Base-by-base conservation (phyloP, 305 asterid species). In the Solanum hybrid region DNA sequence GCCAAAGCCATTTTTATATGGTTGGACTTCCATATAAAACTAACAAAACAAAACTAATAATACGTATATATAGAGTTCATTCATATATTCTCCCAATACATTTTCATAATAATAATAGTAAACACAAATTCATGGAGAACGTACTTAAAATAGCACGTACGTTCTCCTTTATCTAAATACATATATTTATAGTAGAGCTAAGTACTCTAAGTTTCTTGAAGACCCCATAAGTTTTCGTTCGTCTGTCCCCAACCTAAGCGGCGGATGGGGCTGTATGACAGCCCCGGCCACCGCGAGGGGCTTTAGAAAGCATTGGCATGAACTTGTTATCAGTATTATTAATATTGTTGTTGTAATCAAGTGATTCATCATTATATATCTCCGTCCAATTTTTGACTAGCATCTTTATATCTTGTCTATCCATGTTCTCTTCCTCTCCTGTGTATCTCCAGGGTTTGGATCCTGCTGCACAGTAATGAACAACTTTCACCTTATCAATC, bases 371-470 rank as follows among this genome's bases (percentile, higher is more conserved):
- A 31, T 86, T 80, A 72, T 92, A 92, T 76, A 92, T 89, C 4
- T 91, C 92, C 91, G 92, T 89, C 92, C 92, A 91, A 3, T 89
- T 91, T 4, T 88, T 88, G 3, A 92, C 79, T 75, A 92, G 35
- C 92, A 69, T 87, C 38, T 92, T 92, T 36, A 91, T 87, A 87
- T 92, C 92, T 5, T 79, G 73, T 56, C 92, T 78, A 64, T 92
- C 91, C 92, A 92, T 92, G 34, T 91, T 29, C 14, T 32, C 88
- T 89, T 85, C 94, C 36, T 91, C 78, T 12, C 92, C 94, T 0
- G 89, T 92, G 88, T 85, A 92, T 69, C 64, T 87, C 94, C 94
- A 92, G 9, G 94, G 94, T 91, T 91, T 91, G 1, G 94, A 91
- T 3, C 92, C 94, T 14, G 92, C 78, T 20, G 91, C 92, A 11